Conservation (phyloP, 192 early-diverging fungal genomes). For the Linnemannia elongata region DNA sequence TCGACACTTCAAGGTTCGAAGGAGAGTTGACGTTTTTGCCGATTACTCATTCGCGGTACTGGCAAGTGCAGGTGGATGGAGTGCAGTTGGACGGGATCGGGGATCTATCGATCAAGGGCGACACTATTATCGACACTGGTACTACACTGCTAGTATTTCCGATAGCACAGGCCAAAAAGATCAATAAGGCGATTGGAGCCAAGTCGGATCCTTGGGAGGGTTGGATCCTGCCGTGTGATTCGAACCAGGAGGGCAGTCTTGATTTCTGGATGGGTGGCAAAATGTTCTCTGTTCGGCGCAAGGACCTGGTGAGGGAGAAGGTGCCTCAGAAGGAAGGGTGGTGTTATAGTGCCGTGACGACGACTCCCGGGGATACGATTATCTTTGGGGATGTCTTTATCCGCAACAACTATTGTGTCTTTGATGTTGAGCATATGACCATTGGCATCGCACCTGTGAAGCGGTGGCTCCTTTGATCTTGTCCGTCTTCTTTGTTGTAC, state of each 20-base stretch:
- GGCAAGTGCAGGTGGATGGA: conserved; percentile 67
- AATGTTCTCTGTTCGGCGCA: conserved; percentile 41
- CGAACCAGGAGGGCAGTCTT: conserved; percentile 24
- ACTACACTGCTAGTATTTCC: conserved; percentile 76
- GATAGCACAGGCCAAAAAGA: conserved; percentile 63
- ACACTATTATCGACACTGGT: conserved; percentile 73
- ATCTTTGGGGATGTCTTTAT: conserved; percentile 66
- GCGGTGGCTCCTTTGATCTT: neutral
- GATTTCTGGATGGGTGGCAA: conserved; percentile 56
- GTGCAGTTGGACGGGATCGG: conserved; percentile 47
- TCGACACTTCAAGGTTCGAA: conserved; percentile 61
- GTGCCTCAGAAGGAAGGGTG: conserved; percentile 36
- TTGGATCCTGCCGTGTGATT: conserved; percentile 41
- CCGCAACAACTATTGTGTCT: conserved; percentile 64
- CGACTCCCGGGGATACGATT: conserved; percentile 48
- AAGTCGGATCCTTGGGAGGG: conserved; percentile 44
- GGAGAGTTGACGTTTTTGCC: conserved; percentile 70
- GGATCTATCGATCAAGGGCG: conserved; percentile 43
- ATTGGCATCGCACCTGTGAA: conserved; percentile 42
- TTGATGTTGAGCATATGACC: conserved; percentile 54
- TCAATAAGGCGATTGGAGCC: conserved; percentile 58
- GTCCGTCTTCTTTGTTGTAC: neutral
- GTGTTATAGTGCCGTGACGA: conserved; percentile 58
- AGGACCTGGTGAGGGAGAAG: conserved; percentile 48
- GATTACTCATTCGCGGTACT: conserved; percentile 64